Conservation (phyloP, 257 asterid species). For the Scutellaria galericulata region DNA sequence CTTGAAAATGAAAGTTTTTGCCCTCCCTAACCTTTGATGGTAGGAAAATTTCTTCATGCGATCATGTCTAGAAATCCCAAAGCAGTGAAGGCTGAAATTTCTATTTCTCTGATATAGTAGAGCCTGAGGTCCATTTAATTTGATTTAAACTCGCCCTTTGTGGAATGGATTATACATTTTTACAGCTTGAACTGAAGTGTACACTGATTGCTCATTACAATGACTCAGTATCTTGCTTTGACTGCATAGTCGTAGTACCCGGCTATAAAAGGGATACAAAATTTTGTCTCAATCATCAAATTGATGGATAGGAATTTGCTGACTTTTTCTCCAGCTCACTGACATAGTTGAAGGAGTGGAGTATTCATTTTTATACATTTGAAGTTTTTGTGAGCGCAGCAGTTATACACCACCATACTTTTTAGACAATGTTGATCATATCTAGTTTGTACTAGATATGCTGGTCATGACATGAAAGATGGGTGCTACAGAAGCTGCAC, state of each 20-base stretch:
- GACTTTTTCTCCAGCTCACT: not conserved
- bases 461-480: not conserved
- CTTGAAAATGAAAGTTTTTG: not conserved
- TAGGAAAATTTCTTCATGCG: not conserved
- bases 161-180: too few species aligned
- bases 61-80: too few species aligned
- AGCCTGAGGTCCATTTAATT: too few species aligned
- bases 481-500: slow-evolving; percentile 1
- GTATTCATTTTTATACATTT: not conserved
- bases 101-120: too few species aligned
- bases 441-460: not conserved
- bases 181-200: not conserved
- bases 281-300: not conserved
- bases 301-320: not conserved
- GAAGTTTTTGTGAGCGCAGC: not conserved
- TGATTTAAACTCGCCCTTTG: too few species aligned
- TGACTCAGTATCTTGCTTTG: not conserved
- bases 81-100: too few species aligned
- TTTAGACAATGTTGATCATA: not conserved
- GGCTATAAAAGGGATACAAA: not conserved
- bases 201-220: not conserved
- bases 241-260: not conserved
- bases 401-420: too few species aligned
- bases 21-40: not conserved
- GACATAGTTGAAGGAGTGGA: not conserved